Evolutionary conservation across 2,329 filamentous ascomycete genomes (phyloP).

Genomic region (Pseudogymnoascus sp.): DNA sequence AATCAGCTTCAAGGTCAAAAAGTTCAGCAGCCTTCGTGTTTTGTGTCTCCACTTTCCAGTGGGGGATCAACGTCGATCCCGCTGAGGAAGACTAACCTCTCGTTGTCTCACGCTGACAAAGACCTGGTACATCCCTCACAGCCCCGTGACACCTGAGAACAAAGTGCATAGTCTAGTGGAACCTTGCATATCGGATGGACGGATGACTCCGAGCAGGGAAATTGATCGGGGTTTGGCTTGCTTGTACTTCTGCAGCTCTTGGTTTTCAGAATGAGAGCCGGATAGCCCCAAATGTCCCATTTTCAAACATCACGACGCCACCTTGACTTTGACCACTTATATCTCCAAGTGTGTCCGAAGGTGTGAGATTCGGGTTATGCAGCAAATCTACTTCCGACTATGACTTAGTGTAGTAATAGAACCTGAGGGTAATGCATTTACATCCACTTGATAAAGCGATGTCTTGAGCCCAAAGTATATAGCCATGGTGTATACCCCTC

Average conservation of each 20-base stretch:
- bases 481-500: not conserved
- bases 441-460: not conserved
- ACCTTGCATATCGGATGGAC: not conserved
- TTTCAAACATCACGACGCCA: not conserved
- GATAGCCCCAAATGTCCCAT: not conserved
- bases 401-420: not conserved
- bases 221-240: not conserved
- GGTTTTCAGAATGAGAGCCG: not conserved
- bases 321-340: not conserved
- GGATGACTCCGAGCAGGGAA: not conserved
- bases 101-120: not conserved
- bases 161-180: not conserved
- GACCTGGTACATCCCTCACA: not conserved
- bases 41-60: not conserved
- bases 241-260: not conserved
- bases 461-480: not conserved
- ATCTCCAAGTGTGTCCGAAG: not conserved
- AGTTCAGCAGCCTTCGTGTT: not conserved
- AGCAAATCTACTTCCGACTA: not conserved
- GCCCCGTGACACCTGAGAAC: not conserved
- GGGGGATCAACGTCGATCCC: not conserved
- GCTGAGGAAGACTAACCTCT: not conserved
- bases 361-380: not conserved
- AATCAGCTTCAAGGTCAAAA: not conserved
- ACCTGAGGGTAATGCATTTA: not conserved